Percentiles rank a stretch among this genome's conserved stretches.
Conservation (phyloP, 192 early-diverging fungal species). For the Entomortierella beljakovae region DNA sequence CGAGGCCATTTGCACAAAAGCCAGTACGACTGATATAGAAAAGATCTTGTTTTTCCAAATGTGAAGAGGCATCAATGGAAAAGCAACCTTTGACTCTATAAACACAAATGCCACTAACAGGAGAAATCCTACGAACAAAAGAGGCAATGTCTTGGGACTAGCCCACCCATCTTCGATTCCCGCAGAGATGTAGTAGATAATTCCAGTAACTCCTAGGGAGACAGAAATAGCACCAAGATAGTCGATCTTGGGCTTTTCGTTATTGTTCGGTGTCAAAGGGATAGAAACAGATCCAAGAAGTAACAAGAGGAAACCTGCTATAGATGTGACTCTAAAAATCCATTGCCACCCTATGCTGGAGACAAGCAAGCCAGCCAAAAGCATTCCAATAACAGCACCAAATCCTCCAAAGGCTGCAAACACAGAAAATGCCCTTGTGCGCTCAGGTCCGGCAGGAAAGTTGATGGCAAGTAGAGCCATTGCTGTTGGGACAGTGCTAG, state of each 20-base stretch:
- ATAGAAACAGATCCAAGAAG: conserved; percentile 26
- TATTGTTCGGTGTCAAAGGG: conserved; percentile 20
- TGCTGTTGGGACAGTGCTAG: conserved; percentile 35
- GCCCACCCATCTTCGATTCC: conserved; percentile 54
- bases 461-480: conserved; percentile 51
- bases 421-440: conserved; percentile 38
- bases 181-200: conserved; percentile 46
- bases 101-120: conserved; percentile 49
- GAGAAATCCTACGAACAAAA: conserved; percentile 23
- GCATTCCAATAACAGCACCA: conserved; percentile 39
- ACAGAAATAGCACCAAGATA: conserved; percentile 37
- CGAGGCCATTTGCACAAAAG: conserved; percentile 40
- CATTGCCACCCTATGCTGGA: conserved; percentile 50
- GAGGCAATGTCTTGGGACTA: conserved; percentile 36
- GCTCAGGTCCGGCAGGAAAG: conserved; percentile 28
- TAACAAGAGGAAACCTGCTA: conserved; percentile 25
- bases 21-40: conserved; percentile 49
- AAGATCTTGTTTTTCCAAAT: conserved; percentile 58
- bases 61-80: conserved; percentile 55
- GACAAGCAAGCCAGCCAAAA: conserved; percentile 45
- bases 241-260: conserved; percentile 42
- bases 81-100: conserved; percentile 26
- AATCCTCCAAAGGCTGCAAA: conserved; percentile 47
- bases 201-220: conserved; percentile 28
- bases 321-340: conserved; percentile 54